These are phyloP conservation scores for Colletotrichum zoysiae DNA, from an alignment of 2,329 filamentous ascomycete species.

Conservation along the genomic window DNA sequence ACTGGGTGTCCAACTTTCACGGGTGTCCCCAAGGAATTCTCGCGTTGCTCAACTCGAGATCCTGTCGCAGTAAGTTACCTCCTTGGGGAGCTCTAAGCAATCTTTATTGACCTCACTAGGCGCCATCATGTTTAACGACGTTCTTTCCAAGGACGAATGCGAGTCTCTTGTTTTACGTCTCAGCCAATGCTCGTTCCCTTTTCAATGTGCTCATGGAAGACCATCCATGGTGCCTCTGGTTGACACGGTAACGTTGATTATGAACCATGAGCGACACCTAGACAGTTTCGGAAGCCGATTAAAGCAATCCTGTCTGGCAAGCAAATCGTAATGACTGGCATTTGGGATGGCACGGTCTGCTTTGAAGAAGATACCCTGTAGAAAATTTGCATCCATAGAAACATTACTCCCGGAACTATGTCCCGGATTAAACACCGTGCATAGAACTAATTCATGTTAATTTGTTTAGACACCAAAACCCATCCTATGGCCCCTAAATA, in stretches of 20 bases:
- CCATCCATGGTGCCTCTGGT: slow-evolving; percentile 75
- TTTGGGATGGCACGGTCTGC: background rate
- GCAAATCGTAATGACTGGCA: background rate
- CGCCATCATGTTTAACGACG: slow-evolving; percentile 89
- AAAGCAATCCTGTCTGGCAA: slow-evolving; percentile 10
- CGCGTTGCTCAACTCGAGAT: slow-evolving; percentile 80
- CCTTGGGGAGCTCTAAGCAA: background rate
- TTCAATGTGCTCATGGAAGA: slow-evolving; percentile 85
- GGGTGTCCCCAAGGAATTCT: slow-evolving; percentile 81
- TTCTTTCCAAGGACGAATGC: slow-evolving; percentile 70
- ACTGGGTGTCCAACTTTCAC: slow-evolving; percentile 74
- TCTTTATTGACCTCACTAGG: slow-evolving; percentile 49
- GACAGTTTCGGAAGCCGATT: slow-evolving; percentile 37
- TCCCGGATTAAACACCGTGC: background rate
- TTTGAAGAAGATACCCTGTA: slow-evolving; percentile 15
- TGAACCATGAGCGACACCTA: background rate
- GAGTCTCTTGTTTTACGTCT: slow-evolving; percentile 67
- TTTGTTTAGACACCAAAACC: background rate
- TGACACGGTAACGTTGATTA: slow-evolving; percentile 55
- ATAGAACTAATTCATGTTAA: background rate
- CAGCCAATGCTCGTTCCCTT: slow-evolving; percentile 77
- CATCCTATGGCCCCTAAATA: background rate
- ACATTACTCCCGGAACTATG: too few relatives aligned
- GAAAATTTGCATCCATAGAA: background rate
- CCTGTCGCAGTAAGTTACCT: slow-evolving; percentile 73